Evolutionary conservation across 2,329 filamentous ascomycete genomes (phyloP).

Genomic region (Mycosphaerella arachidis): DNA sequence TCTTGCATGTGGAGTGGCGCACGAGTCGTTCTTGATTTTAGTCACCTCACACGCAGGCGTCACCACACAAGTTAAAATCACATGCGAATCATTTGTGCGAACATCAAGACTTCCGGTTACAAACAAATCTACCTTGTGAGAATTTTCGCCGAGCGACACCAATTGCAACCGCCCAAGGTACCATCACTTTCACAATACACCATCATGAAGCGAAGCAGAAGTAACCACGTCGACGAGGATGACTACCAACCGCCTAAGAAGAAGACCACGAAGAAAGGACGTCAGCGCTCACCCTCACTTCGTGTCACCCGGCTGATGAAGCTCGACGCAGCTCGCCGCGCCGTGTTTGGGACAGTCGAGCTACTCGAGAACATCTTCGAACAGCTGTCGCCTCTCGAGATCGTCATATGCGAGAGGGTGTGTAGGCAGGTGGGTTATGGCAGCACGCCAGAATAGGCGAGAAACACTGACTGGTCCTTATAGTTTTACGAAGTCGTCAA

Average conservation of each 20-base stretch:
- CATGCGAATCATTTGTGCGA: background rate
- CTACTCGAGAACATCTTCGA: conserved; percentile 4
- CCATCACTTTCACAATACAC: background rate
- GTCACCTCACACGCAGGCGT: background rate
- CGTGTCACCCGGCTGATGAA: background rate
- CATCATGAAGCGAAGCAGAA: background rate
- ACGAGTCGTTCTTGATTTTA: background rate
- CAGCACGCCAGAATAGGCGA: too few relatives aligned
- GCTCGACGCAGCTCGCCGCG: background rate
- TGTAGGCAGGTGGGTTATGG: background rate
- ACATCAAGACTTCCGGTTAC: background rate
- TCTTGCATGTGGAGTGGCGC: background rate
- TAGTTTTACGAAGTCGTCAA: background rate
- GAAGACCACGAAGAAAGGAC: background rate
- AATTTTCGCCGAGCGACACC: background rate
- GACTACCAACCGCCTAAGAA: background rate
- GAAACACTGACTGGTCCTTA: background rate
- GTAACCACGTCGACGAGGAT: background rate
- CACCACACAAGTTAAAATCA: background rate
- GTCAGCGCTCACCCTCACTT: background rate
- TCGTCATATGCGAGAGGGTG: background rate
- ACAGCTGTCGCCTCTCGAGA: background rate
- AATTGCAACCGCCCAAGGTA: background rate
- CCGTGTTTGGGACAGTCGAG: conserved; percentile 7
- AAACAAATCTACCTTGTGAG: background rate